These are phyloP conservation scores for Cryptococcus amylolentus DNA, from an alignment of 1,284 basidiomycete species.

Conservation along the genomic window DNA sequence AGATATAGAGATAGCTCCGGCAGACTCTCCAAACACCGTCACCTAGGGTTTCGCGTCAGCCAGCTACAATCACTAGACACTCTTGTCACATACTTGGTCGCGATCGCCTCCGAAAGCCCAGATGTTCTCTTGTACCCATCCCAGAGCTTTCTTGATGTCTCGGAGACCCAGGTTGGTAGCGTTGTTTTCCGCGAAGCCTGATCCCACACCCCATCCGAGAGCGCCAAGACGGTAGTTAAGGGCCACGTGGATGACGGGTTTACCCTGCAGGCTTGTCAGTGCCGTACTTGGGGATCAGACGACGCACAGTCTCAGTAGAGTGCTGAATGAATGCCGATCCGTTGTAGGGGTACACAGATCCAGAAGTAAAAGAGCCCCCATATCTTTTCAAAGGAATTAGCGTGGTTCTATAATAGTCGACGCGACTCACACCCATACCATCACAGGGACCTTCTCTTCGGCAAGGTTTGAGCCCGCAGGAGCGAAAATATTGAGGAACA, in stretches of 20 bases:
- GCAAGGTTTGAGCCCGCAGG: conserved; percentile 20
- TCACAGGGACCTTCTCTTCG: conserved; percentile 39
- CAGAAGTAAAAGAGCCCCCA: conserved; percentile 42
- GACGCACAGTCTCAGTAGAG: conserved; percentile 5
- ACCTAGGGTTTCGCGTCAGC: conserved; percentile 15
- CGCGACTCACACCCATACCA: conserved; percentile 29
- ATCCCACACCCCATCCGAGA: conserved; percentile 49
- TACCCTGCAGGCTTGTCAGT: conserved; percentile 16
- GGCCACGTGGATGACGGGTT: conserved; percentile 49
- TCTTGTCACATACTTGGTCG: conserved; percentile 28
- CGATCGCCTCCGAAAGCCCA: conserved; percentile 53
- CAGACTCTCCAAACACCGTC: conserved; percentile 49
- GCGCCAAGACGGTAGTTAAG: conserved; percentile 52
- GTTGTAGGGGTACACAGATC: conserved; percentile 23
- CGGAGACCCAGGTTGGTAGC: conserved; percentile 46
- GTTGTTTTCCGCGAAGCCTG: conserved; percentile 33
- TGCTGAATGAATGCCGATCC: conserved; percentile 18
- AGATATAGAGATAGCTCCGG: conserved; percentile 43
- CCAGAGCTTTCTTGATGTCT: conserved; percentile 52
- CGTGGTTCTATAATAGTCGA: neutral
- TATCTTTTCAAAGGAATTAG: conserved; percentile 17
- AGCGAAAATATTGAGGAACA: conserved; percentile 48
- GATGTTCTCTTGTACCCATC: conserved; percentile 55
- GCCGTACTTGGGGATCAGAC: neutral
- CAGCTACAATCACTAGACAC: neutral